Conservation (phyloP, 2,329 filamentous ascomycete species). For the Microcyclosporella mali region DNA sequence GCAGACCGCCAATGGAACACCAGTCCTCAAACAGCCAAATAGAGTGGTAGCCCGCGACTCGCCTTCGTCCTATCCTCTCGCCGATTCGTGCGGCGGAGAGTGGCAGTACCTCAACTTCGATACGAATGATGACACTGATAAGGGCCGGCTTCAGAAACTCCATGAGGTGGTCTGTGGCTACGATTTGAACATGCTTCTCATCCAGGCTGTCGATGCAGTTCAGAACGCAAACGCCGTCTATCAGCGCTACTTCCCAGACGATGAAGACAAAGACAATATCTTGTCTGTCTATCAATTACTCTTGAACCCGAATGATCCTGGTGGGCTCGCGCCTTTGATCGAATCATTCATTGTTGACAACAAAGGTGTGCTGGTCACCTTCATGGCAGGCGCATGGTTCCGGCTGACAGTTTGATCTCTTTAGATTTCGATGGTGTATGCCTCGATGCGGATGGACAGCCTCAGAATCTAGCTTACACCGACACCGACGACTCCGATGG, state of each 20-base stretch:
- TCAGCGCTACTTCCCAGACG: constrained; percentile 14
- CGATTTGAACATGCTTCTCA: constrained; percentile 10
- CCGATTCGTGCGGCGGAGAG: constrained; percentile 14
- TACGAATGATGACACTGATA: constrained; percentile 8
- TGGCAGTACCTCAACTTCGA: constrained; percentile 23
- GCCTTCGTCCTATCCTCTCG: constrained; percentile 17
- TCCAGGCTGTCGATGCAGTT: constrained; percentile 7
- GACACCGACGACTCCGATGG: constrained; percentile 3
- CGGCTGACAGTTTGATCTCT: neutral
- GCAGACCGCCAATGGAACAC: neutral
- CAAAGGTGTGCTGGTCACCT: constrained; percentile 4
- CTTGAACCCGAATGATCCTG: constrained; percentile 7
- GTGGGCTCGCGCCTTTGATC: constrained; percentile 9
- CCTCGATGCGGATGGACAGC: constrained; percentile 3
- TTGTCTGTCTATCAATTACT: constrained; percentile 9
- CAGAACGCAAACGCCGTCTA: constrained; percentile 10
- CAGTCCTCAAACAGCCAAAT: neutral
- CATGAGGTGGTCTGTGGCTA: constrained; percentile 16
- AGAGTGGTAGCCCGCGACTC: constrained; percentile 5
- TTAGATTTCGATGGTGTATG: constrained; percentile 7
- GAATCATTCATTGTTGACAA: constrained; percentile 15
- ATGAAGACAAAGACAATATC: constrained; percentile 1
- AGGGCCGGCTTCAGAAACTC: constrained; percentile 10
- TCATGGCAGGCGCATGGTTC: too few relatives aligned
- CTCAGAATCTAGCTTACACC: constrained; percentile 12